Conservation (phyloP, 495 filamentous ascomycete species). For the Aspergillus saccharolyticus region DNA sequence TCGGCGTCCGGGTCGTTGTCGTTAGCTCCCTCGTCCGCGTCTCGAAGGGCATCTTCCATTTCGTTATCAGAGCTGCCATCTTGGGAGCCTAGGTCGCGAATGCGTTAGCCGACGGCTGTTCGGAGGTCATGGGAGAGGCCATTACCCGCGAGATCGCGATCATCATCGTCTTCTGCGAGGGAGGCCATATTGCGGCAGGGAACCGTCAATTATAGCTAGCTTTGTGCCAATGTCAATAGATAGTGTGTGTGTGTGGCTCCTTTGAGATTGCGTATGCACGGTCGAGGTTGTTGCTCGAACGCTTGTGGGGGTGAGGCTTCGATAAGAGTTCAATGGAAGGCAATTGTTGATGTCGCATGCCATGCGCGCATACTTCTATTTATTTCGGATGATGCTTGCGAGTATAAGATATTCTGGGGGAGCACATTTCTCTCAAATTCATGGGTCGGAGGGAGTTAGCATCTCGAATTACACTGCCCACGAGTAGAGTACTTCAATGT, state of each 20-base stretch:
- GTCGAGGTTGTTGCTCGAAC: neutral
- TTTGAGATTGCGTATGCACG: neutral
- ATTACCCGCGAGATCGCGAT: conserved; percentile 50
- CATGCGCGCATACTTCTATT: neutral
- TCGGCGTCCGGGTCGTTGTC: conserved; percentile 65
- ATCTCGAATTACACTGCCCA: neutral
- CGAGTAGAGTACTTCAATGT: neutral
- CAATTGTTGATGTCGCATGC: neutral
- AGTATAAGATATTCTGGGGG: neutral
- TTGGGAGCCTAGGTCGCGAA: conserved; percentile 43
- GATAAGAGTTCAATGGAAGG: neutral
- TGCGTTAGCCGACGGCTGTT: neutral
- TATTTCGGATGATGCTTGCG: neutral
- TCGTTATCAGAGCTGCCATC: conserved; percentile 68
- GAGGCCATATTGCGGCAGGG: conserved; percentile 23
- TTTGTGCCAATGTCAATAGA: neutral
- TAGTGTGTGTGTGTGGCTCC: neutral
- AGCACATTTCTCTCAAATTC: neutral
- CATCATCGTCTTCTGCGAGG: conserved; percentile 50
- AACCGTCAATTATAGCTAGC: neutral
- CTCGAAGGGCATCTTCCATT: conserved; percentile 62
- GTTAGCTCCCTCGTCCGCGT: conserved; percentile 53
- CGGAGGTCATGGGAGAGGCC: conserved; percentile 3
- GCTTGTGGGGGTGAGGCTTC: neutral
- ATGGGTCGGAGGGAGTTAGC: neutral